These are phyloP conservation scores for Breviolum minutum DNA, from an alignment of 73 alveolate genomes.

Conservation along the genomic window DNA sequence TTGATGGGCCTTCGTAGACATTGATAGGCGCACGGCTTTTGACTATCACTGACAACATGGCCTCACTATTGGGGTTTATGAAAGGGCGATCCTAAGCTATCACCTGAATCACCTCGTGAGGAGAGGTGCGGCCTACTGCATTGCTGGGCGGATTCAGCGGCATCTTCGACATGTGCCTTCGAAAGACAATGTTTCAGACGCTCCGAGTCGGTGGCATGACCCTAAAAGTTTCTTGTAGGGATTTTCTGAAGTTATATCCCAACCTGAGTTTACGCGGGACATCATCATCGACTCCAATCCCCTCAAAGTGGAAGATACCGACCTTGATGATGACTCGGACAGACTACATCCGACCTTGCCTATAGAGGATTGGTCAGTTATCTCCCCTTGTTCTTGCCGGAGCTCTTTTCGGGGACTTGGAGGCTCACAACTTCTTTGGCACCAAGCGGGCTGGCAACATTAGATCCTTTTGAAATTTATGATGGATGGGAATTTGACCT, in stretches of 20 bases:
- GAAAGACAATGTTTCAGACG: background rate
- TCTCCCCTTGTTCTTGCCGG: background rate
- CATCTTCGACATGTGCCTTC: background rate
- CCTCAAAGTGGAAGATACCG: background rate
- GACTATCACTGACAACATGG: background rate
- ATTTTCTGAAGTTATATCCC: background rate
- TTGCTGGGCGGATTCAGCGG: background rate
- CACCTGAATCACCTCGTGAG: background rate
- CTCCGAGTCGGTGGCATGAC: background rate
- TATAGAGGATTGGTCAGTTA: background rate
- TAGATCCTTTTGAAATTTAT: background rate
- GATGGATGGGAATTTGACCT: background rate
- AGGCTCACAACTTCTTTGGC: background rate
- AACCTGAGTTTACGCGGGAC: background rate
- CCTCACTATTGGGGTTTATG: background rate
- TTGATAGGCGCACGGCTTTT: background rate
- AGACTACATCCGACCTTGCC: background rate
- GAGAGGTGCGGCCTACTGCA: slow-evolving; percentile 3
- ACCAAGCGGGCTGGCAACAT: background rate
- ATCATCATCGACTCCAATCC: background rate
- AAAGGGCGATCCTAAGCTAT: background rate
- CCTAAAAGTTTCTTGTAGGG: background rate
- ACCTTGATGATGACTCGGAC: background rate
- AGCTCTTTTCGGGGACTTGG: slow-evolving; percentile 15
- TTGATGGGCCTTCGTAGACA: slow-evolving; percentile 20